These are phyloP conservation scores for Stachybotrys echinatus DNA, from an alignment of 2,329 filamentous ascomycete species.

Conservation along the genomic window DNA sequence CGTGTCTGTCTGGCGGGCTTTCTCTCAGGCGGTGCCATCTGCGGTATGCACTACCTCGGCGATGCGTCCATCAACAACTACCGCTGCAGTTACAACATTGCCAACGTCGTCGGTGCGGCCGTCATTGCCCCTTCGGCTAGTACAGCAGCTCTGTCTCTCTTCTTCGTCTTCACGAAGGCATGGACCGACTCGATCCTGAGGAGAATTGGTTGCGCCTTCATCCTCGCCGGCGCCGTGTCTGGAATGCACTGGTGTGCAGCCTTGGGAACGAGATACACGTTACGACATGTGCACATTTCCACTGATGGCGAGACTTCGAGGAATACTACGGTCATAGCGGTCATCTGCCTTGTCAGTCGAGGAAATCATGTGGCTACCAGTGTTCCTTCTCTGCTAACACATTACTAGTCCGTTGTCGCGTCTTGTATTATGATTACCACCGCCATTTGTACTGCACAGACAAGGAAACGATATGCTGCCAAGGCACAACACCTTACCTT, in stretches of 20 bases:
- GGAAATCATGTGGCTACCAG: too few species aligned
- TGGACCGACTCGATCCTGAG: conserved; percentile 80
- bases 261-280: conserved; percentile 65
- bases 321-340: too few species aligned
- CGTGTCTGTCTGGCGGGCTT: conserved; percentile 58
- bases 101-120: conserved; percentile 61
- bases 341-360: too few species aligned
- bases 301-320: too few species aligned
- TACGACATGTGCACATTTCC: too few species aligned
- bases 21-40: conserved; percentile 69
- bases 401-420: too few species aligned
- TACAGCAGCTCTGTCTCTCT: conserved; percentile 62
- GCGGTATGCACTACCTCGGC: conserved; percentile 80
- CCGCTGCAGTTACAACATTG: conserved; percentile 50
- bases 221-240: conserved; percentile 70
- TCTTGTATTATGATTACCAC: too few species aligned
- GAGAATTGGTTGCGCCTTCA: conserved; percentile 56
- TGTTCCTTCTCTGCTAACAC: too few species aligned
- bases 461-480: too few species aligned
- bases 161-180: conserved; percentile 68
- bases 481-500: too few species aligned
- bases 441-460: too few species aligned
- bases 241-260: conserved; percentile 84
- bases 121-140: conserved; percentile 68
- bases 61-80: conserved; percentile 79